Percentiles rank a stretch among this genome's conserved stretches.
Conservation (phyloP, 495 filamentous ascomycete species). For the Melanomma pulvis-pyrius region DNA sequence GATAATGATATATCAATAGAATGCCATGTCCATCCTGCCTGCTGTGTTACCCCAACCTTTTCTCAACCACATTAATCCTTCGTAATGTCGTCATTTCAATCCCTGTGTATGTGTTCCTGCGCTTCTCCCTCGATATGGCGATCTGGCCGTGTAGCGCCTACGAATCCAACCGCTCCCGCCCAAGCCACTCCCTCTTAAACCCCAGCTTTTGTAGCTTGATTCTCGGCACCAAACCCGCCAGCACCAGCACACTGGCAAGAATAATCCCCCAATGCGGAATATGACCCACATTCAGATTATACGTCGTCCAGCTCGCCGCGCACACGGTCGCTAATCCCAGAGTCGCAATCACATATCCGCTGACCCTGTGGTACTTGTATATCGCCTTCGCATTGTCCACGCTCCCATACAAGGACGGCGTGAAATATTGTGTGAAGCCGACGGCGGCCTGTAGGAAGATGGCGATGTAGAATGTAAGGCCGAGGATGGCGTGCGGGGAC, state of each 20-base stretch:
- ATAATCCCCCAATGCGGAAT: slow-evolving; percentile 75
- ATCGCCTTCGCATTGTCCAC: slow-evolving; percentile 75
- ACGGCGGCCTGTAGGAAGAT: slow-evolving; percentile 72
- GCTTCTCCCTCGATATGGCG: too few relatives aligned
- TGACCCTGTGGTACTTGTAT: slow-evolving; percentile 85
- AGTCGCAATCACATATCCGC: slow-evolving; percentile 74
- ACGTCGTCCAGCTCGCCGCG: slow-evolving; percentile 75
- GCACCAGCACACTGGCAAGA: slow-evolving; percentile 60
- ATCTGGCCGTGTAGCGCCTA: too few relatives aligned
- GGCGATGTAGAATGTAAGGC: slow-evolving; percentile 71
- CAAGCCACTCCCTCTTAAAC: slow-evolving; percentile 43
- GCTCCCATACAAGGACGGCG: slow-evolving; percentile 72
- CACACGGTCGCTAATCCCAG: slow-evolving; percentile 72
- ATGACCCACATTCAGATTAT: slow-evolving; percentile 60
- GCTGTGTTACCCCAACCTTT: too few relatives aligned
- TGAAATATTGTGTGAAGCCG: slow-evolving; percentile 77
- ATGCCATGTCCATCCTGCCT: too few relatives aligned
- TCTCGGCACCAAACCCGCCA: slow-evolving; percentile 72
- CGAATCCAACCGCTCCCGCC: slow-evolving; percentile 9
- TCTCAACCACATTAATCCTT: too few relatives aligned
- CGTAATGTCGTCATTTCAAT: not conserved
- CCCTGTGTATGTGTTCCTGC: not conserved
- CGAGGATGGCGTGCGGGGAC: slow-evolving; percentile 77
- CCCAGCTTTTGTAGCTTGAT: slow-evolving; percentile 85
- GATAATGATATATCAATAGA: too few relatives aligned